Percentiles rank a stretch among this genome's conserved stretches.
These are phyloP conservation scores for Pseudozyma tsukubaensis DNA, from an alignment of 1,284 basidiomycete species.

Conservation along the genomic window DNA sequence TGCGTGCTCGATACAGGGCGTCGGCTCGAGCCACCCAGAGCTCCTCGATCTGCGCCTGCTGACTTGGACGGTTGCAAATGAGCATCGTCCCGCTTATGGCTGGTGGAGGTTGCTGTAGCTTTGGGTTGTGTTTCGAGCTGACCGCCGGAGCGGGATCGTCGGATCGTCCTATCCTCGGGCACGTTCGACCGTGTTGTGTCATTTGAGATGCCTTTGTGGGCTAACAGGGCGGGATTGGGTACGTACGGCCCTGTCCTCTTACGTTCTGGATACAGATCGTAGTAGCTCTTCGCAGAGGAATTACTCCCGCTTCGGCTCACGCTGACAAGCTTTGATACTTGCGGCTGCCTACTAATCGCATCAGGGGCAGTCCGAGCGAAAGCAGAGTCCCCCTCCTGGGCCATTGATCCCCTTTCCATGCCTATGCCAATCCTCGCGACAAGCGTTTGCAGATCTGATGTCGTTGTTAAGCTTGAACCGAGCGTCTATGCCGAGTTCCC, in stretches of 20 bases:
- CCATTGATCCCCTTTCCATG: no score
- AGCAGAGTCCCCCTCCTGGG: neutral
- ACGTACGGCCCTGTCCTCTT: conserved; percentile 52
- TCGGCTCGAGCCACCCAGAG: neutral
- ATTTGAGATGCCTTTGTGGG: neutral
- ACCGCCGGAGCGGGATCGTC: conserved; percentile 16
- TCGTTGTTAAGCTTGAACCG: no score
- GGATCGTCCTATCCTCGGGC: neutral
- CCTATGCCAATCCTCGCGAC: no score
- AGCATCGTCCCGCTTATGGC: neutral
- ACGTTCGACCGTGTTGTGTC: neutral
- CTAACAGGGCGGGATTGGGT: conserved; percentile 32
- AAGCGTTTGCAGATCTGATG: no score
- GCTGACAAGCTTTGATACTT: neutral
- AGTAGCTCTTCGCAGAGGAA: conserved; percentile 38
- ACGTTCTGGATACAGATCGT: conserved; percentile 56
- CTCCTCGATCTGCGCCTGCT: neutral
- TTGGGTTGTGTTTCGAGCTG: conserved; percentile 3
- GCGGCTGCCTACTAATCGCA: neutral
- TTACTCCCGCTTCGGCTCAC: neutral
- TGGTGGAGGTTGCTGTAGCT: neutral
- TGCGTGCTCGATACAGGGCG: conserved; percentile 20
- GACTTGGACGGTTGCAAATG: neutral
- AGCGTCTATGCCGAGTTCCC: no score
- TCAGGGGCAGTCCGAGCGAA: neutral